Conservation (phyloP, 495 filamentous ascomycete species). For the Podospora pseudopauciseta region DNA sequence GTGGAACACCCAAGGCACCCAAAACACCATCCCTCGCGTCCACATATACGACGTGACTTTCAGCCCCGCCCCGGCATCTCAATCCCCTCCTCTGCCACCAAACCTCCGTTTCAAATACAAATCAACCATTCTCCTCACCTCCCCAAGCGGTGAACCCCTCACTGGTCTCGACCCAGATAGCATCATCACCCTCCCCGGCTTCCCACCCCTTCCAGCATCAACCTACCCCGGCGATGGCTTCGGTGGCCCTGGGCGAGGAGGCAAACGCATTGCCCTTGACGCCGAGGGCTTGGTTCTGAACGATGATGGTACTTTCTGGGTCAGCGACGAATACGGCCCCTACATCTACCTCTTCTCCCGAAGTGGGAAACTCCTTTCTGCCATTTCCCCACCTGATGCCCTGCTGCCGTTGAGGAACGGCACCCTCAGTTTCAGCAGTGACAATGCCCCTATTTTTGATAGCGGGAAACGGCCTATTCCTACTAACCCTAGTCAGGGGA, state of each 20-base stretch:
- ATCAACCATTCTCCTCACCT: slow-evolving; percentile 64
- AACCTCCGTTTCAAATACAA: slow-evolving; percentile 65
- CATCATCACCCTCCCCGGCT: slow-evolving; percentile 51
- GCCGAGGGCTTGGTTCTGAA: slow-evolving; percentile 67
- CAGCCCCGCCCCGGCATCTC: slow-evolving; percentile 39
- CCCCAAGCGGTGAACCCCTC: slow-evolving; percentile 59
- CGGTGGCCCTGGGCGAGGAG: slow-evolving; percentile 55
- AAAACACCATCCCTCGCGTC: slow-evolving; percentile 69
- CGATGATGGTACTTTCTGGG: slow-evolving; percentile 64
- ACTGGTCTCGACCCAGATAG: slow-evolving; percentile 72
- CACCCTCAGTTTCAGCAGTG: slow-evolving; percentile 28
- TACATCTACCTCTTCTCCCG: slow-evolving; percentile 64
- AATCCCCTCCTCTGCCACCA: slow-evolving; percentile 58
- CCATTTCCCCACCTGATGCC: slow-evolving; percentile 65
- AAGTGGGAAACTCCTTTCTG: slow-evolving; percentile 57
- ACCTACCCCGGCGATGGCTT: slow-evolving; percentile 72
- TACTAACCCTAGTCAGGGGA: slow-evolving; percentile 57
- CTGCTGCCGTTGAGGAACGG: slow-evolving; percentile 65
- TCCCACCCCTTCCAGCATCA: slow-evolving; percentile 62
- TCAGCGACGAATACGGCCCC: slow-evolving; percentile 77
- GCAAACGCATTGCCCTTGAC: slow-evolving; percentile 61
- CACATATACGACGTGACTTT: slow-evolving; percentile 66
- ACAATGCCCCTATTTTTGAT: slow-evolving; percentile 61
- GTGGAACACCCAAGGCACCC: slow-evolving; percentile 72
- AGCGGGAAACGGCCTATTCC: slow-evolving; percentile 36